Conservation (phyloP, 192 early-diverging fungal species). For the Podila epicladia region DNA sequence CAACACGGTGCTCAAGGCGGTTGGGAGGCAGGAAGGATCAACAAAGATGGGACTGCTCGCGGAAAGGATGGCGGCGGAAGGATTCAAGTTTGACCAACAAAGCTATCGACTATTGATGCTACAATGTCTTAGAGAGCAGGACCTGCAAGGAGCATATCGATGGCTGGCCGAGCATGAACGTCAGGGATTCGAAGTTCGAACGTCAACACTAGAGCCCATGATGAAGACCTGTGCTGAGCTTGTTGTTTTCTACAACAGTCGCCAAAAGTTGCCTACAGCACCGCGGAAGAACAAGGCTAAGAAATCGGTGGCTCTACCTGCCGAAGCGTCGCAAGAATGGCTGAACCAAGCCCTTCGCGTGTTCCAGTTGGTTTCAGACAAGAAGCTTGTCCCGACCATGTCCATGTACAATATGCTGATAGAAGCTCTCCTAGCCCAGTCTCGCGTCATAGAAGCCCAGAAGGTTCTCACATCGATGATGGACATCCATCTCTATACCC, state of each 20-base stretch:
- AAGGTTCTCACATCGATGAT: constrained; percentile 16
- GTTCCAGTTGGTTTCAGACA: neutral
- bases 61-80: constrained; percentile 6
- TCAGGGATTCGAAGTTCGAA: constrained; percentile 20
- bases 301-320: neutral
- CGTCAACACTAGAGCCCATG: constrained; percentile 30
- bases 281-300: neutral
- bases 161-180: constrained; percentile 35
- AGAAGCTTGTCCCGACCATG: neutral
- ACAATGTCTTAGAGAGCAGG: constrained; percentile 9
- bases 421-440: constrained; percentile 26
- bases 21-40: constrained; percentile 3
- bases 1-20: constrained; percentile 25
- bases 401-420: constrained; percentile 10
- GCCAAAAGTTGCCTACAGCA: neutral
- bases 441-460: constrained; percentile 7
- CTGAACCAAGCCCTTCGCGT: neutral
- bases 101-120: constrained; percentile 24
- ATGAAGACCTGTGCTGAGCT: constrained; percentile 19
- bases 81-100: constrained; percentile 21
- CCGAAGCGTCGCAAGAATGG: neutral
- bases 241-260: neutral
- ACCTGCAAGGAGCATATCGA: constrained; percentile 5
- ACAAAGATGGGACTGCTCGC: constrained; percentile 2
- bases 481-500: constrained; percentile 33